Evolutionary conservation across 805 yeast genomes (phyloP).

Genomic region (Wickerhamomyces ciferrii): DNA sequence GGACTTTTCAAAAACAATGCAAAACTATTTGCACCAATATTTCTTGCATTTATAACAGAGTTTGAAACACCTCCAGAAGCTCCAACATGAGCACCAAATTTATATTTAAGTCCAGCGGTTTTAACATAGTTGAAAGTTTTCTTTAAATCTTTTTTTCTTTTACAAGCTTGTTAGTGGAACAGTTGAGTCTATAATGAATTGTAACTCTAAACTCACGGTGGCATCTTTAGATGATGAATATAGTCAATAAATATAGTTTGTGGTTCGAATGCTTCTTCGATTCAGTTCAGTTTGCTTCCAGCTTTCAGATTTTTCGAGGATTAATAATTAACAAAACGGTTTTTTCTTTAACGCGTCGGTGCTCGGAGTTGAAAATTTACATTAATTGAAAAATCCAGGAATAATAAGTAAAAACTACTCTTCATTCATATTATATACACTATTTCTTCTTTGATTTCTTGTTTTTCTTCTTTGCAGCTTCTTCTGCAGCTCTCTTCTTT

Average conservation of each 20-base stretch:
- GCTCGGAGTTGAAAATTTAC: not conserved
- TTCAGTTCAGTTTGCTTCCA: no score
- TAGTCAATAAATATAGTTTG: no score
- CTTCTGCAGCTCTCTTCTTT: constrained; percentile 22
- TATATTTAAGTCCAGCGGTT: constrained; percentile 38
- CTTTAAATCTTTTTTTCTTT: constrained; percentile 7
- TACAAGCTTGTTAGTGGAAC: not conserved
- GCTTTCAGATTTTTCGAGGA: not conserved
- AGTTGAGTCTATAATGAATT: no score
- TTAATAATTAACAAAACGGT: not conserved
- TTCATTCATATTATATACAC: not conserved
- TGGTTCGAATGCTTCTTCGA: no score
- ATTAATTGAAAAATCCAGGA: no score
- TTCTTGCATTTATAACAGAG: constrained; percentile 53
- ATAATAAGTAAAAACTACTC: no score
- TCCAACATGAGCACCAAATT: constrained; percentile 88
- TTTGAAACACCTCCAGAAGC: constrained; percentile 76
- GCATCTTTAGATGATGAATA: constrained; percentile 5
- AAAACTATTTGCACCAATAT: constrained; percentile 70
- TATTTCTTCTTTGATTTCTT: constrained; percentile 17
- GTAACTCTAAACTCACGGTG: constrained; percentile 22
- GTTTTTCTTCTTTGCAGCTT: constrained; percentile 21
- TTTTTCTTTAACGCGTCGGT: not conserved
- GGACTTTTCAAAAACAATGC: constrained; percentile 91
- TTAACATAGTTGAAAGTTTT: constrained; percentile 32